These are phyloP conservation scores for Vigna mungo DNA, from an alignment of 306 rosid species.

Conservation along the genomic window DNA sequence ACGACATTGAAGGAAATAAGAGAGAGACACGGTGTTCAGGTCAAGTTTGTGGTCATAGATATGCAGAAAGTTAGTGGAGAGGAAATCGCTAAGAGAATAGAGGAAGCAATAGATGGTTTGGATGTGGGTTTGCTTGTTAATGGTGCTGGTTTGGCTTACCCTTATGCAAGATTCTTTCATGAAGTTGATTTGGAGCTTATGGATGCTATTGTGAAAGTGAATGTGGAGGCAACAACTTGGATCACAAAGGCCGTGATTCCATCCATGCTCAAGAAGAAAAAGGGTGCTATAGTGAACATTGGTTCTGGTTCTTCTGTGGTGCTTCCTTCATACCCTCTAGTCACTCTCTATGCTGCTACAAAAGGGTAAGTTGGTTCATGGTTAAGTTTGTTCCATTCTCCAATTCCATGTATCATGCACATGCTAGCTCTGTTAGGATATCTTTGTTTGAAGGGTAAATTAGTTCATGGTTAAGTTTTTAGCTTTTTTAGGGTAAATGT, in stretches of 20 bases:
- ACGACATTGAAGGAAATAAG: conserved; percentile 43
- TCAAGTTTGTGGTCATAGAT: conserved; percentile 42
- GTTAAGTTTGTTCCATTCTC: background rate
- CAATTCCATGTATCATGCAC: background rate
- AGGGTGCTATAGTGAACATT: conserved; percentile 63
- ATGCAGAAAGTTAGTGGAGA: conserved; percentile 47
- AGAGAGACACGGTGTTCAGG: conserved; percentile 23
- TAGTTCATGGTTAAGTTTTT: background rate
- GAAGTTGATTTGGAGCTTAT: conserved; percentile 49
- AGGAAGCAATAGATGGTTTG: conserved; percentile 47
- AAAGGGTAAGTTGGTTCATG: conserved; percentile 54
- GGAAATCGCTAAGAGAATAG: conserved; percentile 41
- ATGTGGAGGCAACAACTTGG: conserved; percentile 59
- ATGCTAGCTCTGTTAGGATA: background rate
- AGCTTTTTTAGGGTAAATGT: background rate
- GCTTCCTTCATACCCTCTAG: conserved; percentile 57
- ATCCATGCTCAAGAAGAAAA: conserved; percentile 59
- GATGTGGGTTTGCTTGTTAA: conserved; percentile 51
- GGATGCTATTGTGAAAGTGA: conserved; percentile 48
- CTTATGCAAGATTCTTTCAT: conserved; percentile 51
- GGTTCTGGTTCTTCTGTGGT: conserved; percentile 58
- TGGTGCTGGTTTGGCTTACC: conserved; percentile 46
- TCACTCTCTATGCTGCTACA: conserved; percentile 60
- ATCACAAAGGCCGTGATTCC: conserved; percentile 60
- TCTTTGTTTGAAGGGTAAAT: background rate